These are phyloP conservation scores for Nidula niveotomentosa DNA, from an alignment of 1,284 basidiomycete genomes.

Conservation along the genomic window DNA sequence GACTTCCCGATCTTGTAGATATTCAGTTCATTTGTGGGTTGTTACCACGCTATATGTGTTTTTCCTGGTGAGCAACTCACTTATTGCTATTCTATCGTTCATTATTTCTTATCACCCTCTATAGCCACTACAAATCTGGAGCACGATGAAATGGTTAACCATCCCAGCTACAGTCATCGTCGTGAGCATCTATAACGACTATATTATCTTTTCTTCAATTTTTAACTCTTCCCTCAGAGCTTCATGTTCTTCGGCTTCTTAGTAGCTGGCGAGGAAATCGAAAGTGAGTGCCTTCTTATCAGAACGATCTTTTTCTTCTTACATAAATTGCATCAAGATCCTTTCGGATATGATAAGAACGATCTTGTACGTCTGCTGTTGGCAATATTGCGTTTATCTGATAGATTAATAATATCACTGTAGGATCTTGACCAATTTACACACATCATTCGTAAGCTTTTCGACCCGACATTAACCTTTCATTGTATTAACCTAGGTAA, in stretches of 20 bases:
- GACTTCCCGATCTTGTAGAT: slow-evolving; percentile 30
- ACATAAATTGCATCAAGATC: background rate
- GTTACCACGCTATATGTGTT: slow-evolving; percentile 61
- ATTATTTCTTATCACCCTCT: background rate
- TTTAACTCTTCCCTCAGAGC: slow-evolving; percentile 22
- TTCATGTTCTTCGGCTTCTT: slow-evolving; percentile 74
- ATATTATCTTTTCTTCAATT: background rate
- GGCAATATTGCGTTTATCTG: no score
- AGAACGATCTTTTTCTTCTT: background rate
- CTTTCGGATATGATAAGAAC: slow-evolving; percentile 1
- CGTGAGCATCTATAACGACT: slow-evolving; percentile 20
- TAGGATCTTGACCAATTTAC: no score
- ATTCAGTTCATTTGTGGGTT: slow-evolving; percentile 65
- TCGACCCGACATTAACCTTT: no score
- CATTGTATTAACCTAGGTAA: no score
- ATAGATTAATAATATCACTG: no score
- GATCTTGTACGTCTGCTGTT: background rate
- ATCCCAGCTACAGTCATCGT: slow-evolving; percentile 57
- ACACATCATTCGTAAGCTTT: no score
- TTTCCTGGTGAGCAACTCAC: slow-evolving; percentile 40
- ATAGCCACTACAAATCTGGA: slow-evolving; percentile 72
- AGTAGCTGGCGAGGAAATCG: slow-evolving; percentile 70
- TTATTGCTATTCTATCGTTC: slow-evolving; percentile 1
- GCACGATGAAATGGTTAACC: slow-evolving; percentile 59
- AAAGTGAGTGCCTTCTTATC: slow-evolving; percentile 43